These are phyloP conservation scores for Quercus rubra DNA, from an alignment of 306 rosid genomes.

Conservation along the genomic window DNA sequence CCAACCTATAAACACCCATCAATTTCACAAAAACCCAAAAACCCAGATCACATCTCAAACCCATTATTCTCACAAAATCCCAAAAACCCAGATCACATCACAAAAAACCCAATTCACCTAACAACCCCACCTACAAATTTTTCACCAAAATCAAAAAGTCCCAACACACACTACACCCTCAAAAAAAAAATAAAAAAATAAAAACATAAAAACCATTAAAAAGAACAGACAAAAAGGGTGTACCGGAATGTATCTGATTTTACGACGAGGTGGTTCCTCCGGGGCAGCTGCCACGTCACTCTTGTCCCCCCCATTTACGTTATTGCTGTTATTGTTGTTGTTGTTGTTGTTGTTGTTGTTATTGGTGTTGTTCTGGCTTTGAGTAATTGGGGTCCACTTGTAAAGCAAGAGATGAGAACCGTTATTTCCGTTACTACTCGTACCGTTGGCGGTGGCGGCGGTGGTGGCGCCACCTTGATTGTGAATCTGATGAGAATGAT, in stretches of 20 bases:
- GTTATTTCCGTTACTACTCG: constrained; percentile 67
- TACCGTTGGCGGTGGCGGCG: constrained; percentile 4
- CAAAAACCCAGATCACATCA: neutral
- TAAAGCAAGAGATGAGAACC: constrained; percentile 72
- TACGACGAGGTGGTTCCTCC: constrained; percentile 82
- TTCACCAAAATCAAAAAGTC: neutral
- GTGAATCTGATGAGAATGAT: constrained; percentile 31
- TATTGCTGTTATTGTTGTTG: constrained; percentile 8
- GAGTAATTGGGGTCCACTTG: constrained; percentile 94
- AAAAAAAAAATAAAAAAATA: too few relatives aligned
- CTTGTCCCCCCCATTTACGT: neutral
- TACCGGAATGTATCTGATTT: constrained; percentile 96
- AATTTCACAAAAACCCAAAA: neutral
- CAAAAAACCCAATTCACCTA: neutral
- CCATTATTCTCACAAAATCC: neutral
- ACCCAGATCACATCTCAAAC: neutral
- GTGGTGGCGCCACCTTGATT: neutral
- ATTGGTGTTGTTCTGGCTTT: constrained; percentile 48
- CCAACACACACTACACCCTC: neutral
- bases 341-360: constrained; percentile 10
- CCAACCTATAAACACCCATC: neutral
- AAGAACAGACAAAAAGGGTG: neutral
- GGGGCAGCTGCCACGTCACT: constrained; percentile 19
- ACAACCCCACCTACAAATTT: neutral
- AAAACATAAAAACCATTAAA: neutral